phyloP scores from a whole-genome alignment of 2,329 filamentous ascomycete species.

The Magnaporthiopsis rhizophila region DNA sequence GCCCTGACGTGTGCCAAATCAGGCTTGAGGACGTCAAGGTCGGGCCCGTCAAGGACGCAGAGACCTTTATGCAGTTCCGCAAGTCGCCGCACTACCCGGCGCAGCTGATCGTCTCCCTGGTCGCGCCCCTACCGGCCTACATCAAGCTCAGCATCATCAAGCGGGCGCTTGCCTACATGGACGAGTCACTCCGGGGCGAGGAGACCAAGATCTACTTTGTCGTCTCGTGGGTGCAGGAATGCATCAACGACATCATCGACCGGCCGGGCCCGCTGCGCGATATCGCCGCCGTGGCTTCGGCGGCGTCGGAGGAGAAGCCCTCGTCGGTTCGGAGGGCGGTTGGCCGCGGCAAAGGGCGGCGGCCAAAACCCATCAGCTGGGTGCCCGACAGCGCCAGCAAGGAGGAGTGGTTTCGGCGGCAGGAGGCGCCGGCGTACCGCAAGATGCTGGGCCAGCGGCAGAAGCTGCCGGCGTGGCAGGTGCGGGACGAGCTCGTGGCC shows the following conservation, averaged over 20 bases:
- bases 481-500: conserved; percentile 66
- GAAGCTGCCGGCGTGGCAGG: conserved; percentile 78
- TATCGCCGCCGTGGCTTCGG: conserved; percentile 70
- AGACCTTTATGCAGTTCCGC: conserved; percentile 57
- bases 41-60: conserved; percentile 38
- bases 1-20: conserved; percentile 61
- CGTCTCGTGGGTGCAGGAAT: conserved; percentile 84
- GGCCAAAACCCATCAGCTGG: conserved; percentile 57
- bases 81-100: conserved; percentile 67
- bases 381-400: conserved; percentile 49
- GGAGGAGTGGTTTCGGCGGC: conserved; percentile 62
- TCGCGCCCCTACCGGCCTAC: conserved; percentile 70
- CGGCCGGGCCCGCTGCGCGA: conserved; percentile 77
- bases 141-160: conserved; percentile 85
- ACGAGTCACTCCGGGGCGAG: conserved; percentile 65
- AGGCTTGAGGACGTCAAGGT: conserved; percentile 50
- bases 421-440: conserved; percentile 56
- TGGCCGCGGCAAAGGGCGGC: conserved; percentile 30
- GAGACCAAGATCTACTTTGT: conserved; percentile 85
- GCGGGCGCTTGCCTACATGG: conserved; percentile 63
- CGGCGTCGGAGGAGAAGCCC: conserved; percentile 46
- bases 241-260: conserved; percentile 74
- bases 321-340: conserved; percentile 16
- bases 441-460: conserved; percentile 68
- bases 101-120: conserved; percentile 60